These are phyloP conservation scores for Chondrus crispus DNA, from an alignment of 23 red algal species.

Conservation along the genomic window DNA sequence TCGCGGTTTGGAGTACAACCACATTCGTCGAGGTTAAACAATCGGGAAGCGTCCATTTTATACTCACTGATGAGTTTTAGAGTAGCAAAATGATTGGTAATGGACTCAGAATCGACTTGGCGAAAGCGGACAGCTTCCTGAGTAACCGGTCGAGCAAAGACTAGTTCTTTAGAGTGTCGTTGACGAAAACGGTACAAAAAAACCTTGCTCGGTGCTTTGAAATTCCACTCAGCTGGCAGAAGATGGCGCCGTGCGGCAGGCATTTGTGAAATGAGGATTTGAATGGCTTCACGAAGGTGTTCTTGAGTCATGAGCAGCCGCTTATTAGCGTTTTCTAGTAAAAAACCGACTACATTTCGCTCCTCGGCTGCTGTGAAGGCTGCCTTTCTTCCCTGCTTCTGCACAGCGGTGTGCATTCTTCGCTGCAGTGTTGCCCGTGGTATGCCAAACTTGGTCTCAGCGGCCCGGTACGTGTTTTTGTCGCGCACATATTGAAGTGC, in stretches of 20 bases:
- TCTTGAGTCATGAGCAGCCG: neutral
- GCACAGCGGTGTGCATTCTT: no score
- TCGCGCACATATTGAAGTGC: no score
- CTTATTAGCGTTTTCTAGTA: neutral
- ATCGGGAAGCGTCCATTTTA: neutral
- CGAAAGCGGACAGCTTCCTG: neutral
- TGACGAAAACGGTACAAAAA: neutral
- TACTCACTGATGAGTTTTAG: neutral
- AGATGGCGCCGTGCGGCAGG: neutral
- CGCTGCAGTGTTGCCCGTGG: no score
- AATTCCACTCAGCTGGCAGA: neutral
- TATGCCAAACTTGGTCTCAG: no score
- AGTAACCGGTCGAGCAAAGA: neutral
- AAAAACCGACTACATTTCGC: neutral
- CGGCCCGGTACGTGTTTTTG: no score
- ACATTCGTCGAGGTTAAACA: neutral
- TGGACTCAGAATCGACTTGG: neutral
- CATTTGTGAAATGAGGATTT: neutral
- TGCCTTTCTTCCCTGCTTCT: neutral
- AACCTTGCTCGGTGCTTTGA: neutral
- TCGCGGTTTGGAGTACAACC: neutral
- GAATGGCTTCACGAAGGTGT: neutral
- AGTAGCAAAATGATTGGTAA: neutral
- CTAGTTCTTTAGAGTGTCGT: neutral
- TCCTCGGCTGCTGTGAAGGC: neutral